Evolutionary conservation across 108 stramenopile species (phyloP).

Genomic region (Skeletonema grethae): DNA sequence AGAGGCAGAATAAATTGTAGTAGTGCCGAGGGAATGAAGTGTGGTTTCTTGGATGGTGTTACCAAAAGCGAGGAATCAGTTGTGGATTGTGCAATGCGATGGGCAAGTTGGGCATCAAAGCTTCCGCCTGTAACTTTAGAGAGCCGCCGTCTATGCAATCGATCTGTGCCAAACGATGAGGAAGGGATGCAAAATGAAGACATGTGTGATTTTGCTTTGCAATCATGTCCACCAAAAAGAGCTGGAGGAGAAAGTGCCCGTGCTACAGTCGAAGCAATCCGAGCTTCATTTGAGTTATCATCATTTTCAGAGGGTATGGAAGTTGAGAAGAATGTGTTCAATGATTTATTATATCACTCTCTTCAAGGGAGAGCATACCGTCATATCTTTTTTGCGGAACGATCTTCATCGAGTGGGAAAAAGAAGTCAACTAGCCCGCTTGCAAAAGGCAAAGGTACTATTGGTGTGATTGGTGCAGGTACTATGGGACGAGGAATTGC

Average conservation of each 20-base stretch:
- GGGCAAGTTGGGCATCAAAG: constrained; percentile 64
- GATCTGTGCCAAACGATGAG: constrained; percentile 42
- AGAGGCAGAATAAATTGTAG: constrained; percentile 68
- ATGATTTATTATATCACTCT: constrained; percentile 58
- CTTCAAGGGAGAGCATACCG: constrained; percentile 83
- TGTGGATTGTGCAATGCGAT: constrained; percentile 52
- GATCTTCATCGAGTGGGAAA: constrained; percentile 55
- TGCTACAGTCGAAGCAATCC: constrained; percentile 78
- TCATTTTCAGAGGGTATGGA: constrained; percentile 68
- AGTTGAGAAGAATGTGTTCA: constrained; percentile 68
- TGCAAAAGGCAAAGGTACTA: constrained; percentile 31
- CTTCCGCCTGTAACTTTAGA: constrained; percentile 46
- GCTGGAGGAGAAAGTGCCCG: constrained; percentile 76
- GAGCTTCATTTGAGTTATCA: constrained; percentile 59
- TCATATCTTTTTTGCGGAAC: constrained; percentile 95
- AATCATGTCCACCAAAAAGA: constrained; percentile 65
- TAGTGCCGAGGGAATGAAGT: constrained; percentile 53
- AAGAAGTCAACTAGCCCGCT: constrained; percentile 7
- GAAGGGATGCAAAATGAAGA: constrained; percentile 47
- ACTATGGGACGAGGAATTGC: constrained; percentile 98
- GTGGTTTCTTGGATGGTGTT: constrained; percentile 68
- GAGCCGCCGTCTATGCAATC: constrained; percentile 51
- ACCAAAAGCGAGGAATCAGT: constrained; percentile 31
- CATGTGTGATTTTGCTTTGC: constrained; percentile 62
- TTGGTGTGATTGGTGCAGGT: constrained; percentile 94